These are phyloP conservation scores for Elymus sibiricus DNA, from an alignment of 176 grass and related monocot species.

Conservation along the genomic window DNA sequence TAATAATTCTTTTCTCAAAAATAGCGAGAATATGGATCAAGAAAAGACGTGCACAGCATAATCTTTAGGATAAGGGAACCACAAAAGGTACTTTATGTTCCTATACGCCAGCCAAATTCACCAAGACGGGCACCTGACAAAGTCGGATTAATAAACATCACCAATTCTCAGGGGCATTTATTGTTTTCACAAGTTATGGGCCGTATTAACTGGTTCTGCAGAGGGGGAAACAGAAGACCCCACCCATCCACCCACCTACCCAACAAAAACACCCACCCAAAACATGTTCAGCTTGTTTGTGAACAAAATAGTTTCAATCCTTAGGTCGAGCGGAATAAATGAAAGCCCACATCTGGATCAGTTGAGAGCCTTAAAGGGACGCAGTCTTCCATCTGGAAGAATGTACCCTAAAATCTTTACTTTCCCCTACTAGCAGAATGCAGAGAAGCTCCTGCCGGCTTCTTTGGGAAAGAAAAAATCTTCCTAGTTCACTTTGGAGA, in stretches of 20 bases:
- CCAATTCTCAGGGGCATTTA: background rate
- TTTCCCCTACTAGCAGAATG: background rate
- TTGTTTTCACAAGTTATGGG: background rate
- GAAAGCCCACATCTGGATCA: background rate
- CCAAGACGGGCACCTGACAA: background rate
- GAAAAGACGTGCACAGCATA: background rate
- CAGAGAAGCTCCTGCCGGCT: background rate
- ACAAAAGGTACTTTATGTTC: background rate
- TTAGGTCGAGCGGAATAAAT: background rate
- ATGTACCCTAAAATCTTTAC: background rate
- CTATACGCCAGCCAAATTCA: background rate
- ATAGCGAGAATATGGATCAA: background rate
- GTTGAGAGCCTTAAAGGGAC: background rate
- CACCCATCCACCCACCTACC: background rate
- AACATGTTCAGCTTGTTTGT: background rate
- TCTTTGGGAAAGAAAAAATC: background rate
- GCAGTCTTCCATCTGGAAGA: background rate
- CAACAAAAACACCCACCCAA: background rate
- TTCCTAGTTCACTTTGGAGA: background rate
- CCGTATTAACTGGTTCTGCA: background rate
- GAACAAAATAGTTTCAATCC: background rate
- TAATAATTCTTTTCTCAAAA: background rate
- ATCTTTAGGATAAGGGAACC: background rate
- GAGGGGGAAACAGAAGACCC: background rate
- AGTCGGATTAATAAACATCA: background rate